phyloP scores from a whole-genome alignment of 2,329 filamentous ascomycete species.

The Aspergillus novofumigatus region DNA sequence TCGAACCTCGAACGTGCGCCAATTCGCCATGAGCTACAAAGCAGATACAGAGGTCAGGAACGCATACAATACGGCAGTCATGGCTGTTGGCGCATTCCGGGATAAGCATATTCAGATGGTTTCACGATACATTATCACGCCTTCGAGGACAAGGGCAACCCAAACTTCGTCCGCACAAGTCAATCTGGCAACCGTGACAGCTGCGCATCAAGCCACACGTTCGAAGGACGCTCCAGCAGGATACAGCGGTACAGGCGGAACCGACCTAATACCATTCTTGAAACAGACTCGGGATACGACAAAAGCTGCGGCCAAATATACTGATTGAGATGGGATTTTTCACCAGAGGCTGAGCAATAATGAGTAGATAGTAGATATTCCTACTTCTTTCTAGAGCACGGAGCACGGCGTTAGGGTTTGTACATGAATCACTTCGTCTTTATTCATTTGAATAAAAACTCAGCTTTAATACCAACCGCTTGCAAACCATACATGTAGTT shows the following conservation, averaged over 20 bases:
- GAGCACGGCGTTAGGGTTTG: not conserved
- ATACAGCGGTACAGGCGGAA: slow-evolving; percentile 50
- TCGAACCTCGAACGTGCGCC: slow-evolving; percentile 39
- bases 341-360: not conserved
- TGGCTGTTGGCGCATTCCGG: slow-evolving; percentile 40
- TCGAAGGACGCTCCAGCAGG: slow-evolving; percentile 31
- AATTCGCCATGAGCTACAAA: slow-evolving; percentile 29
- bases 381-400: not conserved
- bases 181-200: slow-evolving; percentile 44
- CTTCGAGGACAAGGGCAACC: slow-evolving; percentile 25
- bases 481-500: not conserved
- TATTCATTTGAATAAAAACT: not conserved
- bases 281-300: slow-evolving; percentile 51
- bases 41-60: not conserved
- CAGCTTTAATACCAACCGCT: not conserved
- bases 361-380: not conserved
- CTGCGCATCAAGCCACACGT: slow-evolving; percentile 33
- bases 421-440: not conserved
- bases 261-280: slow-evolving; percentile 51
- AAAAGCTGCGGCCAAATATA: slow-evolving; percentile 35
- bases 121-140: slow-evolving; percentile 47
- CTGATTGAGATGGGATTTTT: slow-evolving; percentile 7
- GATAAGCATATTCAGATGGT: slow-evolving; percentile 47
- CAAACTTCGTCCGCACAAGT: slow-evolving; percentile 16
- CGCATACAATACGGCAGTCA: slow-evolving; percentile 41